Percentiles rank a stretch among this genome's conserved stretches.
These are phyloP conservation scores for Pseudogymnoascus sp. DNA, from an alignment of 2,329 filamentous ascomycete genomes.

Conservation along the genomic window DNA sequence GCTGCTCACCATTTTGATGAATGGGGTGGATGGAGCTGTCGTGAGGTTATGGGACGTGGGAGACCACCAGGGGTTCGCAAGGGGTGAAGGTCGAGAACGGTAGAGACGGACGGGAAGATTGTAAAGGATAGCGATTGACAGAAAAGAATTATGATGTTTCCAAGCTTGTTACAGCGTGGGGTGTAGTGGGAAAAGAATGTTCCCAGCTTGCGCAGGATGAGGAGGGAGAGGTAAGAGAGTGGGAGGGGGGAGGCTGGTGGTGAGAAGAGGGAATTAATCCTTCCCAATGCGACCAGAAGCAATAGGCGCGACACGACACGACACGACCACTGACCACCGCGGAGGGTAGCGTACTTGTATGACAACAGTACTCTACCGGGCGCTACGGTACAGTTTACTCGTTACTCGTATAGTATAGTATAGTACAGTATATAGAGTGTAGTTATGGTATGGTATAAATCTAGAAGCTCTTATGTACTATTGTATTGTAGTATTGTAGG, in stretches of 20 bases:
- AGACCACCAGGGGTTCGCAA: background rate
- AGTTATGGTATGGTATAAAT: background rate
- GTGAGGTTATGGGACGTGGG: background rate
- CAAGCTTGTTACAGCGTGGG: background rate
- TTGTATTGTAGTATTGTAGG: background rate
- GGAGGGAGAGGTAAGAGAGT: background rate
- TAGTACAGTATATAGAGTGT: background rate
- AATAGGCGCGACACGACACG: background rate
- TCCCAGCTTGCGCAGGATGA: background rate
- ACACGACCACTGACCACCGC: background rate
- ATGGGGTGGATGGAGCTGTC: constrained; percentile 21
- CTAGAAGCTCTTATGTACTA: background rate
- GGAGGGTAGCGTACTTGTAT: background rate
- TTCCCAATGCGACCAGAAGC: constrained; percentile 4
- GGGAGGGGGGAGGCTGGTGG: background rate
- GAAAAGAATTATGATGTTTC: constrained; percentile 3
- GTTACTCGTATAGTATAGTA: background rate
- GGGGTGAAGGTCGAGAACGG: background rate
- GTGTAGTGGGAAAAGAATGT: background rate
- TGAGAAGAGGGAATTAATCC: constrained; percentile 7
- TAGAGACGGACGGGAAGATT: background rate
- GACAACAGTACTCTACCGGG: background rate
- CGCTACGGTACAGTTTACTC: background rate
- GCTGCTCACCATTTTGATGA: constrained; percentile 25
- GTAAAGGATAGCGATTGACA: background rate